Base-by-base conservation (phyloP, 306 rosid species). In the Ziziphus jujuba region DNA sequence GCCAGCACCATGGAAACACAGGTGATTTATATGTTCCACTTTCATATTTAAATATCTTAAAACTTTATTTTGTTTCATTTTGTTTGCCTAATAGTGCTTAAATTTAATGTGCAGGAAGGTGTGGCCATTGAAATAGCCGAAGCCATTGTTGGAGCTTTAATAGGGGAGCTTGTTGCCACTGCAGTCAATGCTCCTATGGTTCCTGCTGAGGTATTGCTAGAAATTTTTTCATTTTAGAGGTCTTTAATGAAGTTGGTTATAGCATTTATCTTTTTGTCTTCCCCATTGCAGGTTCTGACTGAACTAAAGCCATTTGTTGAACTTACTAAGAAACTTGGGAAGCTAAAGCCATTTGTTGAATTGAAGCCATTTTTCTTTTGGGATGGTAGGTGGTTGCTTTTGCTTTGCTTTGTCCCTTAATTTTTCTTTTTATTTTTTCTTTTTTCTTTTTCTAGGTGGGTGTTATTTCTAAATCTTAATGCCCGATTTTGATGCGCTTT, bases 141-240 rank as follows among this genome's bases (percentile, higher is more conserved):
- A 81, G 99, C 99, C 59, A 96, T 95, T 2, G 89, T 90, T 36
- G 97, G 97, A 68, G 99, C 97, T 7, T 74, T 95, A 71, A 85
- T 72, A 72, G 99, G 99, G 53, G 99, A 90, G 87, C 96, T 95
- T 82, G 96, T 97, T 67, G 81, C 97, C 47, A 90, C 99, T 56
- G 99, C 99, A 7, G 99, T 95, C 75, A 95, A 95, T 84, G 99
- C 99, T 43, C 97, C 99, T 7, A 95, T 95, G 99, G 97, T 90
- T 82, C 84, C 99, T 45, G 90, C 99, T 2, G 97, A 95, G 99
- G 99, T 95, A 87, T 54, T 34, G 21, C 16, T 0, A 17, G 24
- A 69, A 35, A 17, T 3, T n/a, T 38, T 66, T 14, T 49, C 54
- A 4, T 5, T 10, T 23, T 56, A 13, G 43, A 36, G 5, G 10